phyloP scores from a whole-genome alignment of 257 asterid genomes.

The Osmanthus fragrans region DNA sequence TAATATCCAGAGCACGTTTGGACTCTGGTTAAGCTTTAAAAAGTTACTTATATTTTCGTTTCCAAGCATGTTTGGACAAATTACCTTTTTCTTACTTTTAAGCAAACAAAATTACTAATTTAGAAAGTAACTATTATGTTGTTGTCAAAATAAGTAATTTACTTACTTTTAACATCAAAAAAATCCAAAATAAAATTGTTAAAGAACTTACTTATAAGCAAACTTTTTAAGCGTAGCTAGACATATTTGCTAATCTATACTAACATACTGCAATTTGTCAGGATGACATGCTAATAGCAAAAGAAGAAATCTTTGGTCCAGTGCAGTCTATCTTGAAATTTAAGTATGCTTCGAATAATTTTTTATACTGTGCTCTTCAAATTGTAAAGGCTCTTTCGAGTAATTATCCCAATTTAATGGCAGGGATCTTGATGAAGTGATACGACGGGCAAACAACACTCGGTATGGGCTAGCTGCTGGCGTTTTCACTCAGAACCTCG shows the following conservation, averaged over 20 bases:
- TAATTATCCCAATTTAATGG: neutral
- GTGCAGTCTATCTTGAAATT: constrained; percentile 81
- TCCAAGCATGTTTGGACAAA: too few species aligned
- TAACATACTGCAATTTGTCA: constrained; percentile 24
- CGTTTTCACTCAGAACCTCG: constrained; percentile 75
- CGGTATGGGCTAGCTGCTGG: constrained; percentile 90
- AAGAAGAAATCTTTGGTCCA: constrained; percentile 94
- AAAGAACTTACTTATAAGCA: neutral
- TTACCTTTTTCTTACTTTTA: neutral
- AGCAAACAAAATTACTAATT: neutral
- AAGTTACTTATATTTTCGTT: neutral
- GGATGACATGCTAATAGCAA: constrained; percentile 89
- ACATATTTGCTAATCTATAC: neutral
- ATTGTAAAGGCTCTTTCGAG: neutral
- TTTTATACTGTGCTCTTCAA: neutral
- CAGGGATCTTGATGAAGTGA: constrained; percentile 77
- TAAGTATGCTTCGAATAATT: constrained; percentile 42
- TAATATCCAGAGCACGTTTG: too few species aligned
- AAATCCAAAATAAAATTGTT: neutral
- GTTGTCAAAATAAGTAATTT: neutral
- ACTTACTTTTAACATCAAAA: neutral
- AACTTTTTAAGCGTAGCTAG: neutral
- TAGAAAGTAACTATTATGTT: neutral
- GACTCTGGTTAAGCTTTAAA: too few species aligned
- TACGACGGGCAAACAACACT: constrained; percentile 63